Base-by-base conservation (phyloP, 2,329 filamentous ascomycete genomes). In the Calycina marina region DNA sequence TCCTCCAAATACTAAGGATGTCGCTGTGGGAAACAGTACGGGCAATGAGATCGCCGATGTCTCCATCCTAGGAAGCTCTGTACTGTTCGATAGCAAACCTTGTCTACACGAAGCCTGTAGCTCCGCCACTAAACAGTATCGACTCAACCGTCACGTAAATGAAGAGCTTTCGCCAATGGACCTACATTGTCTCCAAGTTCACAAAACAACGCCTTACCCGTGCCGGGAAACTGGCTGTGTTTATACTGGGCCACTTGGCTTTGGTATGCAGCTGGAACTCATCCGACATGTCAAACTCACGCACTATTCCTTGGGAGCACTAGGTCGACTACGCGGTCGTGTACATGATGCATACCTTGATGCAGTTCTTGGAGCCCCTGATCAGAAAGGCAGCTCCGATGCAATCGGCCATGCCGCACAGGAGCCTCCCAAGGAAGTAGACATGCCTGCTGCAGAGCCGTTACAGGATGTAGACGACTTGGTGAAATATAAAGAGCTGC, bases 191-290 rank as follows among this genome's bases (percentile, higher is more conserved):
- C 40, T 47, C 16, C 28, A 34, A 16, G 32, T 32, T 9, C 45
- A 50, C 29, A 41, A 43, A 14, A 46, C 42, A 8, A 46, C 46
- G 13, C 43, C 46, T 6, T 50, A 43, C 17, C 46, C 47, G 5
- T 50, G 47, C 35, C 34, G 38, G n/a, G 47, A 48, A 31, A 16
- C 29, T n/a, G 31, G 32, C 25, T 50, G 47, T 32, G 18, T 29
- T 4, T 35, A 38, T 8, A 43, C 37, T 28, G 47, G 47, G 9
- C 41, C 42, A 14, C 26, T 40, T 24, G 47, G 47, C 6, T 50
- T 37, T 31, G 47, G 47, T 28, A 41, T 42, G 34, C 39, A 45
- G 18, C 25, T 30, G 22, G 43, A 47, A 28, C 32, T 50, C 9
- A 34, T 48, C 15, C 40, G 35, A 8, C 47, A 50, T 42, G 45